Conservation (phyloP, 768 basidiomycete genomes). For the Plicaturopsis crispa region DNA sequence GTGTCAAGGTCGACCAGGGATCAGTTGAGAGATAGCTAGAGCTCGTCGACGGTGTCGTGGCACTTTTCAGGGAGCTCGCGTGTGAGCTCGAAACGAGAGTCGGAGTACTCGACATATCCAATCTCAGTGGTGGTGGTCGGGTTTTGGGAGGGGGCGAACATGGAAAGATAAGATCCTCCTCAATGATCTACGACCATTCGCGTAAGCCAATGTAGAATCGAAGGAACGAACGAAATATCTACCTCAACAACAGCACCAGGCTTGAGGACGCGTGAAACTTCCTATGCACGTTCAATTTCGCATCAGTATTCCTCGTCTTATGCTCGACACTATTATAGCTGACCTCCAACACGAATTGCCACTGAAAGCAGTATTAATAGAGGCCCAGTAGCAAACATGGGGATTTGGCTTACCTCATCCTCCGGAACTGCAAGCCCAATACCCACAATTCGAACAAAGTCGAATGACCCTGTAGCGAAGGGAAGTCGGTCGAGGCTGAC, state of each 20-base stretch:
- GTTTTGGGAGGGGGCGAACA: slow-evolving; percentile 22
- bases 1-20: no score
- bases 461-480: slow-evolving; percentile 48
- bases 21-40: slow-evolving; percentile 5
- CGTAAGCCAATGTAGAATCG: background rate
- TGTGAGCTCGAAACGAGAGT: no score
- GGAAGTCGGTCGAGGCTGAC: slow-evolving; percentile 57
- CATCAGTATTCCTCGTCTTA: no score
- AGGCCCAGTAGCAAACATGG: no score
- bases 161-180: slow-evolving; percentile 71
- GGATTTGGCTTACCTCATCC: slow-evolving; percentile 46
- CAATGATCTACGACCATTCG: slow-evolving; percentile 49
- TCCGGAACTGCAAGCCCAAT: slow-evolving; percentile 67
- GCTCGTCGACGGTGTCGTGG: slow-evolving; percentile 3
- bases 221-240: slow-evolving; percentile 9
- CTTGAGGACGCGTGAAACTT: slow-evolving; percentile 59
- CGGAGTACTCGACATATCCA: no score
- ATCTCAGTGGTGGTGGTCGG: slow-evolving; percentile 12
- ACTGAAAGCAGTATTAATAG: slow-evolving; percentile 27
- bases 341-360: slow-evolving; percentile 63
- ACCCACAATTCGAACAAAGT: slow-evolving; percentile 57
- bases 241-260: slow-evolving; percentile 62
- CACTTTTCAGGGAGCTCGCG: no score
- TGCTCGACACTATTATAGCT: no score
- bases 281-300: slow-evolving; percentile 35